A percentile compares a stretch with the other conserved stretches of the same genome.
phyloP scores from a whole-genome alignment of 2,329 filamentous ascomycete genomes.

The Chaetomium sp. region DNA sequence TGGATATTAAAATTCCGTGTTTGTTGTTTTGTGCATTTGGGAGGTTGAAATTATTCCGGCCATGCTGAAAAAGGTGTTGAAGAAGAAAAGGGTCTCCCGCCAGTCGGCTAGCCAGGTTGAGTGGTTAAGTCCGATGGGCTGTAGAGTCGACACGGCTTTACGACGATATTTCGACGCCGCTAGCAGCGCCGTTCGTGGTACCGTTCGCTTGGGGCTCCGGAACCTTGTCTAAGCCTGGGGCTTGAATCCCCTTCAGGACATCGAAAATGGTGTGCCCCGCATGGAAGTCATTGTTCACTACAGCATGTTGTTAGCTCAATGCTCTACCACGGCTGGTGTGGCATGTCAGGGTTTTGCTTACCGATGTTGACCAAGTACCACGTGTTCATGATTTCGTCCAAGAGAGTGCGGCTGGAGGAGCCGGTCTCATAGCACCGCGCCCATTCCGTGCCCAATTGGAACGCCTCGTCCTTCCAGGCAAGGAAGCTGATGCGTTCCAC shows the following conservation, averaged over 20 bases:
- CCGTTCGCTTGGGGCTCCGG: slow-evolving; percentile 24
- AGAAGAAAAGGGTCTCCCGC: neutral
- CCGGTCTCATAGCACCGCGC: slow-evolving; percentile 76
- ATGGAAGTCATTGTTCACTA: slow-evolving; percentile 98
- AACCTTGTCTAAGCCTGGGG: slow-evolving; percentile 54
- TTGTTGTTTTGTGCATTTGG: slow-evolving; percentile 12
- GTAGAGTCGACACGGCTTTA: slow-evolving; percentile 13
- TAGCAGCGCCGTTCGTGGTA: slow-evolving; percentile 9
- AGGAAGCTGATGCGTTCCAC: slow-evolving; percentile 97
- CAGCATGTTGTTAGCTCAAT: slow-evolving; percentile 11
- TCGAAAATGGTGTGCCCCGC: slow-evolving; percentile 74
- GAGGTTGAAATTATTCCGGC: slow-evolving; percentile 18
- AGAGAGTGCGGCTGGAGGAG: slow-evolving; percentile 70
- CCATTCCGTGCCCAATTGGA: slow-evolving; percentile 88
- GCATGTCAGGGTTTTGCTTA: slow-evolving; percentile 37
- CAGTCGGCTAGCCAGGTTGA: slow-evolving; percentile 5
- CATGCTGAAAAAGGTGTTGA: slow-evolving; percentile 17
- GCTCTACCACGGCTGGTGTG: too few species aligned
- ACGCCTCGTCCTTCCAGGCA: slow-evolving; percentile 98
- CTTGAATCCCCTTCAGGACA: slow-evolving; percentile 70
- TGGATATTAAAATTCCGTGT: slow-evolving; percentile 13
- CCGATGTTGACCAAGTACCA: slow-evolving; percentile 96
- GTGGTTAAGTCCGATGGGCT: neutral
- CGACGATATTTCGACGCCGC: slow-evolving; percentile 18
- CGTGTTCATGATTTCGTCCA: slow-evolving; percentile 76